Conservation (phyloP, 306 rosid species). For the Crotalaria pallida region DNA sequence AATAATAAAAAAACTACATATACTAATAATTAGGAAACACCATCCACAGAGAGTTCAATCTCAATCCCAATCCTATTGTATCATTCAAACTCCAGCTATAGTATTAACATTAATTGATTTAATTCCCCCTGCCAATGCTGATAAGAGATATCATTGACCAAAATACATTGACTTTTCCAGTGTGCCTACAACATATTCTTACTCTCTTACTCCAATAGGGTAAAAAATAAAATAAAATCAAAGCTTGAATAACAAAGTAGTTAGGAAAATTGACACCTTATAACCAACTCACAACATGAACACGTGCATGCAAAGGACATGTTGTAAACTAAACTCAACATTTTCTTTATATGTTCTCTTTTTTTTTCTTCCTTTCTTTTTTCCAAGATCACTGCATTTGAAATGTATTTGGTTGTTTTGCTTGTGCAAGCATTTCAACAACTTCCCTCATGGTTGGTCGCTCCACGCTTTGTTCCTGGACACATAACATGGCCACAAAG, state of each 20-base stretch:
- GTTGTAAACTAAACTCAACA: slow-evolving; percentile 4
- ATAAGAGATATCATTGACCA: slow-evolving; percentile 7
- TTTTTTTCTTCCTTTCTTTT: neutral
- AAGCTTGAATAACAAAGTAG: slow-evolving; percentile 15
- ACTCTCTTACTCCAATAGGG: neutral
- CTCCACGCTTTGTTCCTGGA: slow-evolving; percentile 80
- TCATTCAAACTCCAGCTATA: slow-evolving; percentile 14
- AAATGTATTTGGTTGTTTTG: slow-evolving; percentile 59
- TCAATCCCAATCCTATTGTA: slow-evolving; percentile 7
- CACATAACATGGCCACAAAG: slow-evolving; percentile 82
- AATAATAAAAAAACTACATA: neutral
- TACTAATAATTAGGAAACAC: neutral
- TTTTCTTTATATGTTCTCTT: neutral
- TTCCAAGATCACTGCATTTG: slow-evolving; percentile 35
- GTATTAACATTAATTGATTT: neutral
- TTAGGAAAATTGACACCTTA: slow-evolving; percentile 15
- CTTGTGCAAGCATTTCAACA: slow-evolving; percentile 83
- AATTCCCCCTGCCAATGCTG: neutral
- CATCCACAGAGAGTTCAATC: neutral
- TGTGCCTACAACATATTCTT: slow-evolving; percentile 8
- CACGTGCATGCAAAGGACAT: slow-evolving; percentile 6
- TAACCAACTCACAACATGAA: slow-evolving; percentile 13
- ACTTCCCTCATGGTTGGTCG: slow-evolving; percentile 95
- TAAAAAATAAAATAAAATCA: neutral
- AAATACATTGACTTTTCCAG: slow-evolving; percentile 2